phyloP scores from a whole-genome alignment of 306 rosid species.

The Erythrophleum fordii region DNA sequence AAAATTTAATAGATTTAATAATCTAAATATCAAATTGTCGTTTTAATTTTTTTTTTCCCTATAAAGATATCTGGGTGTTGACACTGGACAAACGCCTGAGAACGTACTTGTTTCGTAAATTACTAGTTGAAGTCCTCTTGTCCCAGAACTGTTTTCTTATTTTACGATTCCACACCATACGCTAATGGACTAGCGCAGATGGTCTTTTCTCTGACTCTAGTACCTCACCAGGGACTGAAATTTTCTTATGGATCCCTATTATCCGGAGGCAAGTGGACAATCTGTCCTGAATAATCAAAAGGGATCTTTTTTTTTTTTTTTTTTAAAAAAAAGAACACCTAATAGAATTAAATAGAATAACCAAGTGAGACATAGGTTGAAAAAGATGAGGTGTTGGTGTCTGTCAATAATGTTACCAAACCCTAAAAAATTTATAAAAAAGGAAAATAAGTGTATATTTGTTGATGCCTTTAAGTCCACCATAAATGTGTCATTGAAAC shows the following conservation, averaged over 20 bases:
- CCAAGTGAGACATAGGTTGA: conserved; percentile 17
- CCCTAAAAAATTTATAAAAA: not conserved
- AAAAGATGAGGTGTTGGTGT: conserved; percentile 41
- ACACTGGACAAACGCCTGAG: not conserved
- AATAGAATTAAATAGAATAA: not conserved
- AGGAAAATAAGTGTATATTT: not conserved
- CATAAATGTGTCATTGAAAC: conserved; percentile 32
- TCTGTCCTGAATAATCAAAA: conserved; percentile 30
- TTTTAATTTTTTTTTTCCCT: not conserved
- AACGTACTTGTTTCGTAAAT: not conserved
- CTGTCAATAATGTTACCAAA: conserved; percentile 39
- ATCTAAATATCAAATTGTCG: not conserved
- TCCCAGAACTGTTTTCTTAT: not conserved
- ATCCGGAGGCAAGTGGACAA: conserved; percentile 28
- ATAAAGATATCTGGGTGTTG: not conserved
- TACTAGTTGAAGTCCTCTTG: conserved; percentile 4
- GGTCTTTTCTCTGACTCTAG: not conserved
- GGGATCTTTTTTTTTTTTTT: too few relatives aligned
- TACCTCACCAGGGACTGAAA: not conserved
- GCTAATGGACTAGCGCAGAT: not conserved
- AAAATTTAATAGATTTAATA: not conserved
- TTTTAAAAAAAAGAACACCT: not conserved
- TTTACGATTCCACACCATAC: conserved; percentile 11
- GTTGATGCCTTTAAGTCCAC: conserved; percentile 37
- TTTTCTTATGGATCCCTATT: not conserved